Percentiles rank a stretch among this genome's conserved stretches.
Conservation (phyloP, 495 filamentous ascomycete species). For the Aspergillus saccharolyticus region DNA sequence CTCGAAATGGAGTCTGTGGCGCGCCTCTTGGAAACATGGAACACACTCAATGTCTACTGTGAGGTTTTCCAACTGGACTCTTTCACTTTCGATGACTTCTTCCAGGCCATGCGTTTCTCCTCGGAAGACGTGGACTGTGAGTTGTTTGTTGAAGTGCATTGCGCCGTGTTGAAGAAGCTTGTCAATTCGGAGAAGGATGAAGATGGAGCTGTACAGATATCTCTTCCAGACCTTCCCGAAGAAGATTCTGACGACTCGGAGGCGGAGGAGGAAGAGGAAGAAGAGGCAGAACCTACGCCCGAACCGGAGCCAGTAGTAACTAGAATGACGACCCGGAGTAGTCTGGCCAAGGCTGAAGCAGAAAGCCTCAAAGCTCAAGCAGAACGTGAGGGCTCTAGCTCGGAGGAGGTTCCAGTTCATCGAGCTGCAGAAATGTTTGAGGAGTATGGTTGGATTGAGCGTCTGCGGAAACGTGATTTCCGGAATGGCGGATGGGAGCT, state of each 20-base stretch:
- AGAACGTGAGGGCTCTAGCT: constrained; percentile 22
- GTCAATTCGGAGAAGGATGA: constrained; percentile 66
- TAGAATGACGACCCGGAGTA: constrained; percentile 75
- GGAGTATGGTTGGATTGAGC: constrained; percentile 75
- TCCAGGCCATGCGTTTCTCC: constrained; percentile 78
- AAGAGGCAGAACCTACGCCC: constrained; percentile 45
- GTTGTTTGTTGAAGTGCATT: constrained; percentile 86
- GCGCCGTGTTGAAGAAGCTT: constrained; percentile 80
- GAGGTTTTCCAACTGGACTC: constrained; percentile 90
- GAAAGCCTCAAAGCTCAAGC: constrained; percentile 53
- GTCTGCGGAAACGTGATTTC: constrained; percentile 78
- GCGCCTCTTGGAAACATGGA: constrained; percentile 81
- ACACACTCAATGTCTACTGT: constrained; percentile 92
- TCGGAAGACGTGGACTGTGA: constrained; percentile 77
- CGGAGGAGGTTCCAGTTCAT: constrained; percentile 49
- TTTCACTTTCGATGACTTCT: constrained; percentile 94
- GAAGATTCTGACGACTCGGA: constrained; percentile 60
- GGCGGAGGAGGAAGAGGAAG: constrained; percentile 52
- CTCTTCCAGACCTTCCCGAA: constrained; percentile 68
- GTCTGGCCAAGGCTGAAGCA: constrained; percentile 74
- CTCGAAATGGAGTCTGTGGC: constrained; percentile 78
- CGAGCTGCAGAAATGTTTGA: constrained; percentile 70
- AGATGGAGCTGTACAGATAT: constrained; percentile 71
- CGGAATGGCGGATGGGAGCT: constrained; percentile 85
- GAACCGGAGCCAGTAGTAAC: constrained; percentile 59